These are phyloP conservation scores for Pseudozyma tsukubaensis DNA, from an alignment of 1,284 basidiomycete species.

Conservation along the genomic window DNA sequence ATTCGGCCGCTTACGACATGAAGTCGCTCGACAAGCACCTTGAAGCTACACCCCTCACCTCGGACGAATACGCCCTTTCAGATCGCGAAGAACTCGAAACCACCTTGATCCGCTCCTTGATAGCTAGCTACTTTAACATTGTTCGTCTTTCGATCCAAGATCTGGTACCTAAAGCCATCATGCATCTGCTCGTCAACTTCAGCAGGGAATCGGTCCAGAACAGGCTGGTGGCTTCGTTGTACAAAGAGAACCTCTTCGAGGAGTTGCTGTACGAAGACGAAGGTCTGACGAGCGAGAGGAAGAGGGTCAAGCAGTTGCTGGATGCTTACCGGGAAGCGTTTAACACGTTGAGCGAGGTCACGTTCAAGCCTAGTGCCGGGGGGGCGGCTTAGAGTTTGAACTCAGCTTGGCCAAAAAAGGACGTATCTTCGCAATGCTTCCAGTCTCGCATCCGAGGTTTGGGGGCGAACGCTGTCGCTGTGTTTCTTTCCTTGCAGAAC, in stretches of 20 bases:
- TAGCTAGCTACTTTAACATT: constrained; percentile 94
- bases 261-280: constrained; percentile 96
- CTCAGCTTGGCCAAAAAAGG: too few relatives aligned
- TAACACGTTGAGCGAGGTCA: constrained; percentile 66
- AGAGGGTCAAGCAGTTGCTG: constrained; percentile 90
- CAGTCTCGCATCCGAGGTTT: too few relatives aligned
- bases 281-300: constrained; percentile 88
- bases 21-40: constrained; percentile 93
- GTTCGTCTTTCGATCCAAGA: constrained; percentile 97
- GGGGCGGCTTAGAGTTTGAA: constrained; percentile 13
- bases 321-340: constrained; percentile 98
- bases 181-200: constrained; percentile 86
- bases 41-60: constrained; percentile 74
- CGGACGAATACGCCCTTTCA: constrained; percentile 74
- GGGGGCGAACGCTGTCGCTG: constrained; percentile 5
- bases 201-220: constrained; percentile 97
- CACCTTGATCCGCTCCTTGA: constrained; percentile 90
- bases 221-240: constrained; percentile 87
- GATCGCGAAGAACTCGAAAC: constrained; percentile 96
- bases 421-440: too few relatives aligned
- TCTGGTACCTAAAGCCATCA: constrained; percentile 83
- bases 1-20: constrained; percentile 94
- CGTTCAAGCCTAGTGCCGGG: constrained; percentile 47
- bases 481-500: too few relatives aligned
- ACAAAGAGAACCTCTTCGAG: constrained; percentile 83